Evolutionary conservation across 2,329 filamentous ascomycete species (phyloP).

Genomic region (Dryadomyces quercivorus): DNA sequence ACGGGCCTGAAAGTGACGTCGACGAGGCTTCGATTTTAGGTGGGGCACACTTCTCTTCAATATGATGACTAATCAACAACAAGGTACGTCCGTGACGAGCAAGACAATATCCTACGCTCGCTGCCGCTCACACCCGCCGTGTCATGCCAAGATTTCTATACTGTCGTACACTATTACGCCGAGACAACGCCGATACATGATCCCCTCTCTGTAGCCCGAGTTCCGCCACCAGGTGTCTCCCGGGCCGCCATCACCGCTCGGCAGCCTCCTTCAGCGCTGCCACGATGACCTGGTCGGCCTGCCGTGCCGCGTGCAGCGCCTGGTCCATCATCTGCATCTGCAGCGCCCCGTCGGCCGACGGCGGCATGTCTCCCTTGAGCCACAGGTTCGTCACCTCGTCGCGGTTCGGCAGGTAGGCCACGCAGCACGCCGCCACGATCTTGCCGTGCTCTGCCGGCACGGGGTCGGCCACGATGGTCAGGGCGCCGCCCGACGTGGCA

Average conservation of each 20-base stretch:
- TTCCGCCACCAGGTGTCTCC: neutral
- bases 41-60: neutral
- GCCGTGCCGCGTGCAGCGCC: constrained; percentile 28
- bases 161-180: too few relatives aligned
- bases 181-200: neutral
- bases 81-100: too few relatives aligned
- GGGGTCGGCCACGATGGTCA: constrained; percentile 59
- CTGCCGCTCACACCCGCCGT: too few relatives aligned
- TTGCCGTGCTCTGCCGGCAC: constrained; percentile 67
- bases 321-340: constrained; percentile 29
- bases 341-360: constrained; percentile 24
- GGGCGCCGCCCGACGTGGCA: constrained; percentile 11
- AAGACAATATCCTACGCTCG: too few relatives aligned
- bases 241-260: neutral
- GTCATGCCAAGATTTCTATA: too few relatives aligned
- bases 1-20: neutral
- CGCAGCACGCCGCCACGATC: constrained; percentile 72
- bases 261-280: constrained; percentile 25
- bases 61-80: neutral
- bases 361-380: constrained; percentile 61
- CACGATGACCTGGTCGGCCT: constrained; percentile 29
- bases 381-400: constrained; percentile 93
- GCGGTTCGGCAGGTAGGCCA: constrained; percentile 74
- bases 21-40: neutral
- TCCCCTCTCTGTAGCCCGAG: neutral